A percentile compares a stretch with the other conserved stretches of the same genome.
phyloP scores from a whole-genome alignment of 441 rosid species.

The California macrophylla region DNA sequence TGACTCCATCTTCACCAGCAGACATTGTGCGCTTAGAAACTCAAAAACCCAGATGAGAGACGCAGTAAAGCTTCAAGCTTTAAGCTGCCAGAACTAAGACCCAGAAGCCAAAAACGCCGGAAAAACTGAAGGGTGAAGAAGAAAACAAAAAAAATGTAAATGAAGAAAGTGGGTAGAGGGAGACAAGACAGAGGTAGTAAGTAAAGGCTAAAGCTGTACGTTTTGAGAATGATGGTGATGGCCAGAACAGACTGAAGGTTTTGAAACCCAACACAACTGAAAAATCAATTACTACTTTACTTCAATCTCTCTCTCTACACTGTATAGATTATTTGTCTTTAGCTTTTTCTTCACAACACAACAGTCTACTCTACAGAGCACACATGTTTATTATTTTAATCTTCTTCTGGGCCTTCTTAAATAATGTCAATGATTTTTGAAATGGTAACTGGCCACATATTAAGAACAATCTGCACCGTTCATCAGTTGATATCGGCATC shows the following conservation, averaged over 20 bases:
- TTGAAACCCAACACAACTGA: constrained; percentile 23
- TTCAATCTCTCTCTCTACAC: neutral
- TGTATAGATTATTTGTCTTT: neutral
- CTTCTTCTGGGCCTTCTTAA: neutral
- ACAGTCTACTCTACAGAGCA: no score
- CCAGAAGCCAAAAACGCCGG: constrained; percentile 20
- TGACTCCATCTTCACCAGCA: constrained; percentile 30
- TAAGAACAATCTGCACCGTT: neutral
- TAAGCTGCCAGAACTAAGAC: constrained; percentile 13
- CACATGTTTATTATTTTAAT: neutral
- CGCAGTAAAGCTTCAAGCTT: constrained; percentile 10
- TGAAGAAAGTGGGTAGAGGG: constrained; percentile 10
- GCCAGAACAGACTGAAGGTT: constrained; percentile 21
- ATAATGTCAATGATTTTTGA: neutral
- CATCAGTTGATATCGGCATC: neutral
- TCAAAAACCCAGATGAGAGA: constrained; percentile 13
- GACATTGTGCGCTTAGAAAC: constrained; percentile 25
- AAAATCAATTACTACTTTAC: constrained; percentile 13
- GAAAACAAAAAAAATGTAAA: neutral
- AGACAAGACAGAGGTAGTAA: neutral
- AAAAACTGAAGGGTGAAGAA: neutral
- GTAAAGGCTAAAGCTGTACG: constrained; percentile 15
- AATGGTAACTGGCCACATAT: neutral
- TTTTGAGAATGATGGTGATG: constrained; percentile 35
- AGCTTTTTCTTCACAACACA: constrained; percentile 10